phyloP scores from a whole-genome alignment of 108 stramenopile species.

The Parmales sp. region DNA sequence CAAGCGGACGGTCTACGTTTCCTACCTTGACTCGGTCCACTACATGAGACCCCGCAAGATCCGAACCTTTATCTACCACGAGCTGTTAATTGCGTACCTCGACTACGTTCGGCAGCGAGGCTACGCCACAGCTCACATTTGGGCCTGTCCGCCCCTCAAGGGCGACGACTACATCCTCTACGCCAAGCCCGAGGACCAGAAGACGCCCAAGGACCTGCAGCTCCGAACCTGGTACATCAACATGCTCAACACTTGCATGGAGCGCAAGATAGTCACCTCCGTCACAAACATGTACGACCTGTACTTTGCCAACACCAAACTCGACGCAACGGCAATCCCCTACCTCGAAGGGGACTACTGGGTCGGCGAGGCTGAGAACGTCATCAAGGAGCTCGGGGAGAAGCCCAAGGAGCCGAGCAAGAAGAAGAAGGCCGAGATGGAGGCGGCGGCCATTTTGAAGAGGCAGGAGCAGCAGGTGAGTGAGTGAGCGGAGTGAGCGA shows the following conservation, averaged over 20 bases:
- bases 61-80: constrained; percentile 87
- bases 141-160: constrained; percentile 97
- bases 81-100: constrained; percentile 84
- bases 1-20: constrained; percentile 70
- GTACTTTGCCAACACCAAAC: constrained; percentile 69
- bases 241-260: constrained; percentile 83
- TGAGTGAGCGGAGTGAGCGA: too few species aligned
- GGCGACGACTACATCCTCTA: constrained; percentile 98
- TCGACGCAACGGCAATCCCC: constrained; percentile 76
- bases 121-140: constrained; percentile 85
- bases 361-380: constrained; percentile 92
- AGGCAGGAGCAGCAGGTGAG: too few species aligned
- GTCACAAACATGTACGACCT: constrained; percentile 89
- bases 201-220: constrained; percentile 84
- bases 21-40: constrained; percentile 84
- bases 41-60: constrained; percentile 82
- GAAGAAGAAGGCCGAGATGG: constrained; percentile 57
- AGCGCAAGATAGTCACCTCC: constrained; percentile 71
- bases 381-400: constrained; percentile 87
- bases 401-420: constrained; percentile 46
- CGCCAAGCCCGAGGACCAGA: constrained; percentile 95
- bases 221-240: constrained; percentile 84
- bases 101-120: constrained; percentile 81
- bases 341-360: constrained; percentile 99
- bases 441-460: too few species aligned